Evolutionary conservation across 768 basidiomycete genomes (phyloP), one percentile per base, ranked within the genome.

Genomic region (Leccinum imitatum): DNA sequence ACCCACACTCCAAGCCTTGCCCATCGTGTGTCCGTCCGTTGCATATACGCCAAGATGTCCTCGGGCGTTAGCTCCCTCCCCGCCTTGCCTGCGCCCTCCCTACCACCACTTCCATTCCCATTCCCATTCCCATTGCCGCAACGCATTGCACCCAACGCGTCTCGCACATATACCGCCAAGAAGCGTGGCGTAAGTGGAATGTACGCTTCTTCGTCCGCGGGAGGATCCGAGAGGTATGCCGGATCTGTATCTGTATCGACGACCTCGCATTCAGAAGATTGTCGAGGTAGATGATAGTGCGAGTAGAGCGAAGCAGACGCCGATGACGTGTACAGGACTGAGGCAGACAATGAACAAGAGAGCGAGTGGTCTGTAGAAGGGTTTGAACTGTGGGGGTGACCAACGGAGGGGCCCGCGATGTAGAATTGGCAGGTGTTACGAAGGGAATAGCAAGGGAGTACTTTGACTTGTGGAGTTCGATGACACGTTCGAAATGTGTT

Each of bases 1-100:
- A 77, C 78, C 84, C 87, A 90, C 52, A 79, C 76, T 1, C 87
- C 87, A 8, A 91, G 73, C 63, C 78, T 78, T 61, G 76, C 79
- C 90, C 90, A 92, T 31, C 84, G 78, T 65, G 80, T 85, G 63
- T 91, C 90, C 53, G 71, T 75, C 58, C 73, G 77, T 52, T 69
- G 68, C 65, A 92, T 64, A 59, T 74, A 75, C 1, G 60, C 61
- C 25, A 82, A 67, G 21, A 92, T 77, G 4, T 79, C 82, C 27
- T 78, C 79, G 53, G 78, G 77, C 21, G 76, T 78, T 11, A 71
- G 75, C 7, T 52, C 52, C 25, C 14, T 51, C 25, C 10, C 35
- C 6, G 10, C 25, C 37, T 51, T 31, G 21, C 47, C 10, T 17
- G 54, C 48, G 56, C 67, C 48, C 4, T 25, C 25, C 25, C 25